Evolutionary conservation across 106 monocot species (phyloP).

Genomic region (Acorus gramineus): DNA sequence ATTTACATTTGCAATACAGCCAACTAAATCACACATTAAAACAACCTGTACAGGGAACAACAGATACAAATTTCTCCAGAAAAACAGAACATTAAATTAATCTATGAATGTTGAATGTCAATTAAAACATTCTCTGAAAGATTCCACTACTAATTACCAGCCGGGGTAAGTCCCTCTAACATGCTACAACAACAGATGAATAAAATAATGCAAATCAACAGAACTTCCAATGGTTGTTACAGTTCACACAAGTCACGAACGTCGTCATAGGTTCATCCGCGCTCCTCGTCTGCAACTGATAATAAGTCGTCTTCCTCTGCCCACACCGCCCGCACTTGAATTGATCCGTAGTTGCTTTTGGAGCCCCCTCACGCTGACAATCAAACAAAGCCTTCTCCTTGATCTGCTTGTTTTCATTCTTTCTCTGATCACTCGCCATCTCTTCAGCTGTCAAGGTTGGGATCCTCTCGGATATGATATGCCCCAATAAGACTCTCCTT

Average conservation of each 20-base stretch:
- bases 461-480: constrained; percentile 45
- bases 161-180: too few species aligned
- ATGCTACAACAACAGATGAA: not conserved
- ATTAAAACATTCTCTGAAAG: too few species aligned
- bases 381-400: constrained; percentile 88
- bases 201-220: constrained; percentile 24
- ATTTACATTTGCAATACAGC: too few species aligned
- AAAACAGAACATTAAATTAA: too few species aligned
- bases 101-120: too few species aligned
- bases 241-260: constrained; percentile 72
- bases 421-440: constrained; percentile 90
- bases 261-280: constrained; percentile 77
- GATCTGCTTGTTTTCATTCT: constrained; percentile 56
- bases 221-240: constrained; percentile 79
- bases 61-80: too few species aligned
- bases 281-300: constrained; percentile 58
- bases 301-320: constrained; percentile 64
- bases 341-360: constrained; percentile 91
- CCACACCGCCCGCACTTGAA: constrained; percentile 80
- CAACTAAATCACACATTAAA: too few species aligned
- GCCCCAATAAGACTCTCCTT: constrained; percentile 72
- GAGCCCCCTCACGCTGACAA: constrained; percentile 52
- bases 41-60: too few species aligned
- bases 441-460: constrained; percentile 62
- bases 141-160: too few species aligned